phyloP scores from a whole-genome alignment of 2,329 filamentous ascomycete genomes.

The Xylaria sp. region DNA sequence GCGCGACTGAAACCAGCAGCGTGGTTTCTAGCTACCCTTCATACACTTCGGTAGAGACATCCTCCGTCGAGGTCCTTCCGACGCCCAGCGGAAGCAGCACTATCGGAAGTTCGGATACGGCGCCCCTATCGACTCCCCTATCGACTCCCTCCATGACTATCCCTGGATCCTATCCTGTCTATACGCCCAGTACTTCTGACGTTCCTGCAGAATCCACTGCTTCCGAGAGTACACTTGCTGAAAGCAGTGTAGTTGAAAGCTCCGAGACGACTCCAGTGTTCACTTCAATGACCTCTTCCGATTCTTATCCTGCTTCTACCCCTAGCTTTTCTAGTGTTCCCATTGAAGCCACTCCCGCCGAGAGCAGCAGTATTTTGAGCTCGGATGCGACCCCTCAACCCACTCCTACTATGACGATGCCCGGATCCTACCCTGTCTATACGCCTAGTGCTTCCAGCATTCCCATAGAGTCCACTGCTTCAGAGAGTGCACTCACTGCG shows the following conservation, averaged over 20 bases:
- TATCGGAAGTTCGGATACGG: background rate
- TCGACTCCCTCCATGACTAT: background rate
- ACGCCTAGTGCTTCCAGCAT: background rate
- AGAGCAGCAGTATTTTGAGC: slow-evolving; percentile 8
- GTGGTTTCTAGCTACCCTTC: slow-evolving; percentile 4
- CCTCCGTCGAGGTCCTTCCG: background rate
- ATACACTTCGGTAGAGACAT: slow-evolving; percentile 1
- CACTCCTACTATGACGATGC: background rate
- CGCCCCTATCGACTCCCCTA: background rate
- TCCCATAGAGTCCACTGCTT: slow-evolving; percentile 4
- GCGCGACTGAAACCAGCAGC: slow-evolving; percentile 2
- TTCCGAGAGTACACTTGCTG: slow-evolving; percentile 5
- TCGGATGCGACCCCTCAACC: background rate
- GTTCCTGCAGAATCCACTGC: slow-evolving; percentile 7
- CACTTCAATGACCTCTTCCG: background rate
- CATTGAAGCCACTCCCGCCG: slow-evolving; percentile 5
- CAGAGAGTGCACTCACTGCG: slow-evolving; percentile 7
- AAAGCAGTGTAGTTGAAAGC: slow-evolving; percentile 11
- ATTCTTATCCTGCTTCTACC: background rate
- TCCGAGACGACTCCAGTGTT: background rate
- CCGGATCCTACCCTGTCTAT: background rate
- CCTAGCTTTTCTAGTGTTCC: background rate
- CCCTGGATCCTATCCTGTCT: background rate
- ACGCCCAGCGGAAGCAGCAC: background rate
- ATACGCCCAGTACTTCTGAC: background rate